These are phyloP conservation scores for Lachnellula hyalina DNA, from an alignment of 2,329 filamentous ascomycete genomes.

Conservation along the genomic window DNA sequence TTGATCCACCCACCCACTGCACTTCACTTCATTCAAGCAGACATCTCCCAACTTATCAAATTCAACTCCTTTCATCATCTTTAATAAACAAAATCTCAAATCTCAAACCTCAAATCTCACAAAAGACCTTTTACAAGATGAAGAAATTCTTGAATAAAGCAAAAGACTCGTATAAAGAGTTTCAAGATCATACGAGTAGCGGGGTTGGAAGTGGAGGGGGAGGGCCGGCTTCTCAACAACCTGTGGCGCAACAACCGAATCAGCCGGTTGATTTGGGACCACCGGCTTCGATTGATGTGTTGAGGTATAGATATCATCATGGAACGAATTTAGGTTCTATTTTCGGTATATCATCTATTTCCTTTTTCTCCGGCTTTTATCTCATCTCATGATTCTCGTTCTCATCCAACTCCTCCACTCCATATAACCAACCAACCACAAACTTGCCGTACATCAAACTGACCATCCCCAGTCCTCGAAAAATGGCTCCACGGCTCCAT, in stretches of 20 bases:
- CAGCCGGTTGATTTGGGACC: constrained; percentile 30
- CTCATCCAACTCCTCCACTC: neutral
- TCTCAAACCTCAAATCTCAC: too few species aligned
- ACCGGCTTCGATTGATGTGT: constrained; percentile 34
- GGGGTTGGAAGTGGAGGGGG: too few species aligned
- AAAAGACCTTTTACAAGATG: too few species aligned
- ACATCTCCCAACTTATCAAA: neutral
- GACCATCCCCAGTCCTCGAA: constrained; percentile 40
- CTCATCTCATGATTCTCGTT: neutral
- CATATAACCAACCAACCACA: neutral
- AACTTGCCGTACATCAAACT: neutral
- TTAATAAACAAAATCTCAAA: too few species aligned
- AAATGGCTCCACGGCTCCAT: constrained; percentile 49
- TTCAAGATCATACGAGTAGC: too few species aligned
- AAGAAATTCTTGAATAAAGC: constrained; percentile 36
- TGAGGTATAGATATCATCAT: constrained; percentile 54
- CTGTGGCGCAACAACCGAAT: constrained; percentile 9
- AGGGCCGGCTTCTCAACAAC: constrained; percentile 4
- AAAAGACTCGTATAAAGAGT: constrained; percentile 29
- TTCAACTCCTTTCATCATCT: neutral
- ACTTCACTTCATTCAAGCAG: neutral
- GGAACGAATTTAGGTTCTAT: constrained; percentile 54
- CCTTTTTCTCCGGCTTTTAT: neutral
- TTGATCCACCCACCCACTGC: neutral
- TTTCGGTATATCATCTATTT: constrained; percentile 41